Evolutionary conservation across 2,329 filamentous ascomycete species (phyloP), one percentile per base, ranked within the genome.

Genomic region (Fusarium metavorans): DNA sequence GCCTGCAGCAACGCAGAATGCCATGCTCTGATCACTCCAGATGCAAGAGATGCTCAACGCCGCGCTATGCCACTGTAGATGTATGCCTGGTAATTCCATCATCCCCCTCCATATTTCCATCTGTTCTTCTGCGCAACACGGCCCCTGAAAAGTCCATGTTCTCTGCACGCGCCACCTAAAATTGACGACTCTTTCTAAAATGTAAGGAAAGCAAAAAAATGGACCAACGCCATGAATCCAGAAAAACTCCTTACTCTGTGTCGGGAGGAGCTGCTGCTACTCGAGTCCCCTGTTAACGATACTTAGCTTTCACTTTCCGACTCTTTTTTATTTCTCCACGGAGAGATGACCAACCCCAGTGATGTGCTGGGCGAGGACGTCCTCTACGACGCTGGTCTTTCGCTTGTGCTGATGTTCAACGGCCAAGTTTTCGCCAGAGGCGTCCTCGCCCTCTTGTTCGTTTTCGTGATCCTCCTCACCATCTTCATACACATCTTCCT

Each of bases 301-400:
- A 71, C 76, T 82, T 82, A 81, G 80, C 77, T 76, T 76, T 75
- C 70, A 78, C 78, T 68, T 68, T 77, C 76, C 20, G 60, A 69
- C 74, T 62, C 81, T 37, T 32, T 35, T 82, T 76, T 58, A 75
- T 35, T 84, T 84, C 67, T 87, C 85, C 39, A 89, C 73, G 61
- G 84, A 83, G 61, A 92, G 80, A 70, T 89, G 84, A 81, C 87
- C 86, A 82, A 92, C 81, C 64, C 90, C 90, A 20, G 89, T 91
- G 64, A 92, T 91, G 32, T 90, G 75, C 80, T 92, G 89, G 3
- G 89, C 90, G 64, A 85, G 83, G 13, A 86, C 65, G 74, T 92
- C 90, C 69, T 85, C 81, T 7, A 84, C 80, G 27, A 82, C 62
- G 50, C 74, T 62, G 18, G 76, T 74, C 65, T 72, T 58, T 59